Evolutionary conservation across 768 basidiomycete genomes (phyloP).

Genomic region (Auricularia auricula-judae): DNA sequence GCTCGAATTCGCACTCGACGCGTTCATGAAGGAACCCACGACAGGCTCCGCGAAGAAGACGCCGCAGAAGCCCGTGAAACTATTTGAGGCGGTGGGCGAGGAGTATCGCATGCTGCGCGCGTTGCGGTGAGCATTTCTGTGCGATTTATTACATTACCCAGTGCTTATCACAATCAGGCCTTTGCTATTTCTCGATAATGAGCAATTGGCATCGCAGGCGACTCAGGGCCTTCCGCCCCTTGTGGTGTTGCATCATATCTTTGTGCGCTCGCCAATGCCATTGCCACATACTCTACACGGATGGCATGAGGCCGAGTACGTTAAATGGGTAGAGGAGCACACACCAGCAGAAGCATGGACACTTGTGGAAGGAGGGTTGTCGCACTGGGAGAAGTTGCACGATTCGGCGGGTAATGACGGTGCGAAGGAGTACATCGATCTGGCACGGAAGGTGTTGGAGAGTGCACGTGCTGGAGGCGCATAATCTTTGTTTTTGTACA

Average conservation of each 20-base stretch:
- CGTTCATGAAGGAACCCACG: conserved; percentile 42
- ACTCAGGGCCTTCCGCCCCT: conserved; percentile 67
- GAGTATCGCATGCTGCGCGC: conserved; percentile 81
- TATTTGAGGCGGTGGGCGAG: conserved; percentile 65
- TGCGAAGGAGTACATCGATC: conserved; percentile 50
- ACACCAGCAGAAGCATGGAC: conserved; percentile 67
- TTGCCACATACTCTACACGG: conserved; percentile 84
- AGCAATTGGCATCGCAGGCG: conserved; percentile 47
- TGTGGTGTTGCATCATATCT: conserved; percentile 82
- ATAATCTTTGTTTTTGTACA: too few species aligned
- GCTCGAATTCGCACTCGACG: conserved; percentile 82
- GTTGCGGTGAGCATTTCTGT: conserved; percentile 52
- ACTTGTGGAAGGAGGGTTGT: conserved; percentile 67
- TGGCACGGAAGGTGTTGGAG: conserved; percentile 57
- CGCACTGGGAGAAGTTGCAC: conserved; percentile 66
- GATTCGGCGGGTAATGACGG: conserved; percentile 43
- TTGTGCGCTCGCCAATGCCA: conserved; percentile 77
- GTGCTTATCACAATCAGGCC: conserved; percentile 38
- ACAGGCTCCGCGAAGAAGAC: background rate
- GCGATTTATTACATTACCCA: background rate
- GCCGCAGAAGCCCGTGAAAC: conserved; percentile 37
- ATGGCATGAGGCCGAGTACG: conserved; percentile 95
- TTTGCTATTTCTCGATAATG: conserved; percentile 79
- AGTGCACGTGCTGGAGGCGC: conserved; percentile 20
- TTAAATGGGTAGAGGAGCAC: conserved; percentile 92